phyloP scores from a whole-genome alignment of 371 early-diverging fungal genomes.

The Mortierella sp. region DNA sequence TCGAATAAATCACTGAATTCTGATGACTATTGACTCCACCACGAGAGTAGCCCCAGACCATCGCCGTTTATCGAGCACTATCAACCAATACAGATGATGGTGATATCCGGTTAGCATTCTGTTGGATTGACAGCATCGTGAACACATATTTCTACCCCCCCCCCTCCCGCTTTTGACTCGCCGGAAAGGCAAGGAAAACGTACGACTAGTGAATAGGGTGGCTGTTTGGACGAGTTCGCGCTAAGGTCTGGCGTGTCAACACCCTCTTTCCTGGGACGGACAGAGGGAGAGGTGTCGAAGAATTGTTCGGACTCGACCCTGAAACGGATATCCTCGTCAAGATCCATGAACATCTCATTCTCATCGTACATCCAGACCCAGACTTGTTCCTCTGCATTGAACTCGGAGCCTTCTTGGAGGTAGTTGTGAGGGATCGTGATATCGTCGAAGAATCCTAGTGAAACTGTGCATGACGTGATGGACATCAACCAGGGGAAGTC shows the following conservation, averaged over 20 bases:
- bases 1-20: too few relatives aligned
- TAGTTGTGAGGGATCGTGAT: slow-evolving; percentile 80
- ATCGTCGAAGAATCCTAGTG: slow-evolving; percentile 94
- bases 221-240: slow-evolving; percentile 68
- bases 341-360: slow-evolving; percentile 84
- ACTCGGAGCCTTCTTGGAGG: slow-evolving; percentile 72
- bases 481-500: not conserved
- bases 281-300: slow-evolving; percentile 82
- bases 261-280: slow-evolving; percentile 58
- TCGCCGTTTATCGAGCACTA: slow-evolving; percentile 76
- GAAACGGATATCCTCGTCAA: slow-evolving; percentile 83
- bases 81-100: not conserved
- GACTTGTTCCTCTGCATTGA: slow-evolving; percentile 77
- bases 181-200: slow-evolving; percentile 6
- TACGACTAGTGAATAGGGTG: slow-evolving; percentile 70
- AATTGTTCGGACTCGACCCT: slow-evolving; percentile 81
- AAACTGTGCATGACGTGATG: slow-evolving; percentile 59
- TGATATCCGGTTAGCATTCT: too few relatives aligned
- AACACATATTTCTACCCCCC: too few relatives aligned
- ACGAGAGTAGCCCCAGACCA: slow-evolving; percentile 79
- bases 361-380: slow-evolving; percentile 93
- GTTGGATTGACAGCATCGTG: too few relatives aligned
- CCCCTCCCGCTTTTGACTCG: too few relatives aligned
- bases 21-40: slow-evolving; percentile 75
- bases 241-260: slow-evolving; percentile 59